phyloP scores from a whole-genome alignment of 345 rosid species.

The Aquilaria yunnanensis region DNA sequence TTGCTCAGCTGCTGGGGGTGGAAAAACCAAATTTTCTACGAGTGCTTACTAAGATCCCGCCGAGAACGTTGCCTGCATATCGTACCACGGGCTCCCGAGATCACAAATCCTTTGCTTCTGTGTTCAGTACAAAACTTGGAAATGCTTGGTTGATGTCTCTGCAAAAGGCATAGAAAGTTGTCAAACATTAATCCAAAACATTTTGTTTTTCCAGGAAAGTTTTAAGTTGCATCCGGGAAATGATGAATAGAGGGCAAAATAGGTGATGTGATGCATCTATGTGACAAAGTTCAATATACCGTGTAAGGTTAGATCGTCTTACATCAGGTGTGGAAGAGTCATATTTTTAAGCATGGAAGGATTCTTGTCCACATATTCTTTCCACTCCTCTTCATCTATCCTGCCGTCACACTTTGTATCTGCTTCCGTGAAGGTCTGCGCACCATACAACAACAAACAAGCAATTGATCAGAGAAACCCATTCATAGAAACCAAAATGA shows the following conservation, averaged over 20 bases:
- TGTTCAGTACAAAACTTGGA: slow-evolving; percentile 27
- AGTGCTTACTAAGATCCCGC: no score
- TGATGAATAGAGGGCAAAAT: not conserved
- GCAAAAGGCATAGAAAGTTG: not conserved
- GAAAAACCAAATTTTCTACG: no score
- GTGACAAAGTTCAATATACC: no score
- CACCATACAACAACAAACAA: not conserved
- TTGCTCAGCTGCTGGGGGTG: no score
- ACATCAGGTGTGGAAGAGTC: slow-evolving; percentile 25
- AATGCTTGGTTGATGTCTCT: slow-evolving; percentile 24
- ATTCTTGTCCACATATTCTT: slow-evolving; percentile 19
- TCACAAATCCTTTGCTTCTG: slow-evolving; percentile 11
- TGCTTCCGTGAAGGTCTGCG: slow-evolving; percentile 19
- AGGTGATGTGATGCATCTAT: not conserved
- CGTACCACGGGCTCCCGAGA: no score
- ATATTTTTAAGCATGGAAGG: slow-evolving; percentile 29
- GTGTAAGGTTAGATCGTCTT: not conserved
- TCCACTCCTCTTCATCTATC: slow-evolving; percentile 17
- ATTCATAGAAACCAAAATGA: not conserved
- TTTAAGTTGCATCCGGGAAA: not conserved
- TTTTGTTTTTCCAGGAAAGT: not conserved
- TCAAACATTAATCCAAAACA: not conserved
- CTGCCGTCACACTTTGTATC: slow-evolving; percentile 17
- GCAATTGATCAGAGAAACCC: not conserved
- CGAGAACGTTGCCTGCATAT: no score